Base-by-base conservation (phyloP, 192 early-diverging fungal species). In the Coemansia erecta region DNA sequence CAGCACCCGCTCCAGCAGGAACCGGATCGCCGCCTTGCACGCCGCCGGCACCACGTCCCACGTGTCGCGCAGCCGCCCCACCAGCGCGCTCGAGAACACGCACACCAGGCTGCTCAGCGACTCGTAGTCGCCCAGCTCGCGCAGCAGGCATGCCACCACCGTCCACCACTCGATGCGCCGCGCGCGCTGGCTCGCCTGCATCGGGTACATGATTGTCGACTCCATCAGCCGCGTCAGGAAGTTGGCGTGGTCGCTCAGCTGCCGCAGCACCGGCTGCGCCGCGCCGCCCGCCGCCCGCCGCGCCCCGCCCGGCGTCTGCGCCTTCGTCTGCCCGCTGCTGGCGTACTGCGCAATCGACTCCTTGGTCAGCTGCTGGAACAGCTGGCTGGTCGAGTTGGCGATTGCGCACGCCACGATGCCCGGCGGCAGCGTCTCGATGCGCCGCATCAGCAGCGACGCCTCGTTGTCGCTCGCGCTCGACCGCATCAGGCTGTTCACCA, bases 61-160 rank as follows among this genome's bases (percentile, higher is more conserved):
- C 10, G 75, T 56, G 18, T 66, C 64, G 35, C 54, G 53, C 49
- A 72, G 48, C 23, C 75, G 64, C 43, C 48, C 59, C 4, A 72
- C 58, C 10, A 57, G 39, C 6, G 69, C 61, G 49, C 68, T 54
- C 14, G 68, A 68, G 45, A 77, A 72, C 26, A 68, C 75, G 58
- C 75, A 77, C 17, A 67, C 58, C 57, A 77, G 54, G 50, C 75
- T 72, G 58, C 62, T 77, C 14, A 72, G 61, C 37, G 75, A 71
- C 54, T 77, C 75, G 61, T 77, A 77, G 61, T 77, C 75, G 62
- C 75, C 75, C 53, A 77, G 65, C 55, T 77, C 75, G 58, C 75
- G 75, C 24, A 72, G 17, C 14, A 77, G 58, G 37, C 69, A 72
- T 0, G 63, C 61, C 5, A 64, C 69, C 8, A 61, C 60, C 8